Percentiles rank a stretch among this genome's conserved stretches.
Evolutionary conservation across 148 eudicot genomes (phyloP).

Genomic region (Heliamphora exappendiculata): DNA sequence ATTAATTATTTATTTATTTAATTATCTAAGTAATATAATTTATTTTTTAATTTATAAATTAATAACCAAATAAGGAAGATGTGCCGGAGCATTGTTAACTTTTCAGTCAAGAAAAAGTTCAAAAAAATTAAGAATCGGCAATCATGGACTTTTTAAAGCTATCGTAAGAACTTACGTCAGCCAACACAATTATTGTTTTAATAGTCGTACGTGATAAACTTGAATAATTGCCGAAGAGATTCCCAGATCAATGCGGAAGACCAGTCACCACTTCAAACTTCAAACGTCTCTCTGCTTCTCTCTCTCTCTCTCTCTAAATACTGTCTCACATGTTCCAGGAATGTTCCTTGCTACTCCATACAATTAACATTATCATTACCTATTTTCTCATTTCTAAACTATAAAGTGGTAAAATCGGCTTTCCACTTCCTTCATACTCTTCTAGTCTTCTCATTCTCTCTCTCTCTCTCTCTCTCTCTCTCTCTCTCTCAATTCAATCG

Average conservation of each 20-base stretch:
- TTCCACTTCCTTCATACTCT: not conserved
- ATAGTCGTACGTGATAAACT: not conserved
- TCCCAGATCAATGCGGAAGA: not conserved
- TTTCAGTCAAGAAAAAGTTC: no score
- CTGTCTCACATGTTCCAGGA: not conserved
- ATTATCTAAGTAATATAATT: no score
- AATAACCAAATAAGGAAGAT: no score
- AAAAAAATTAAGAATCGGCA: no score
- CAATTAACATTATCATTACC: not conserved
- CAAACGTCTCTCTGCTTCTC: not conserved
- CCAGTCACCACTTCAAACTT: not conserved
- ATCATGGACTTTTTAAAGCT: no score
- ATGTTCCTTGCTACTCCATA: not conserved
- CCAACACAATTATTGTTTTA: not conserved
- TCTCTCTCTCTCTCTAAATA: not conserved
- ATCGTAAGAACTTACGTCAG: not conserved
- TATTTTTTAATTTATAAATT: no score
- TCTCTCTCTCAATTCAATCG: not conserved
- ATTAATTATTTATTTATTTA: no score
- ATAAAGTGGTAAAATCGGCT: not conserved
- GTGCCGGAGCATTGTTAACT: no score
- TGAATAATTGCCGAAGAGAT: not conserved
- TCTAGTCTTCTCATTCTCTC: not conserved
- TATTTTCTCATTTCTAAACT: not conserved
- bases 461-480: not conserved